Percentiles rank a stretch among this genome's conserved stretches.
Evolutionary conservation across 2,329 filamentous ascomycete species (phyloP).

Genomic region (Monascus ruber): DNA sequence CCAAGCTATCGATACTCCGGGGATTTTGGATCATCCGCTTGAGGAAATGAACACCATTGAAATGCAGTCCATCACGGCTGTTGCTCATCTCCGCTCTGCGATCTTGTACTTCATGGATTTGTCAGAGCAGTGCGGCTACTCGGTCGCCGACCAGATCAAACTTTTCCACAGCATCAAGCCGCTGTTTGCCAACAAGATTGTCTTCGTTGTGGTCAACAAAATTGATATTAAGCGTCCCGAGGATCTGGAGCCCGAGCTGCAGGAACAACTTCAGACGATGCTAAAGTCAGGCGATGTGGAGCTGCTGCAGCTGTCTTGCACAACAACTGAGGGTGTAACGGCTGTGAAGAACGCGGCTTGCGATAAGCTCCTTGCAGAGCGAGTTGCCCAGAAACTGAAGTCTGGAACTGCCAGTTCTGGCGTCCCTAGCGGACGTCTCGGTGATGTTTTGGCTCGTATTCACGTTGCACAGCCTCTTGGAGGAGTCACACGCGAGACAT

Average conservation of each 20-base stretch:
- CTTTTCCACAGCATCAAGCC: constrained; percentile 96
- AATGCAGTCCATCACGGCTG: constrained; percentile 97
- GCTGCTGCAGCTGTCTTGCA: constrained; percentile 85
- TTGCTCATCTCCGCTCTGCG: constrained; percentile 88
- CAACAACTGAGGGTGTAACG: constrained; percentile 87
- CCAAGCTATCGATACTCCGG: constrained; percentile 95
- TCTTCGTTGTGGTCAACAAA: constrained; percentile 97
- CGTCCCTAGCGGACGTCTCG: constrained; percentile 66
- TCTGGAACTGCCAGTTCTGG: constrained; percentile 69
- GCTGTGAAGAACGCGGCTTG: constrained; percentile 91
- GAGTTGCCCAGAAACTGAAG: constrained; percentile 93
- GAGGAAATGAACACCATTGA: constrained; percentile 99
- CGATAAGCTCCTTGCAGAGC: constrained; percentile 81
- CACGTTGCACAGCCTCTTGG: constrained; percentile 92
- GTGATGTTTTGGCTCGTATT: constrained; percentile 84
- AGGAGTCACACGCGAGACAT: constrained; percentile 65
- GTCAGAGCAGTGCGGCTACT: constrained; percentile 93
- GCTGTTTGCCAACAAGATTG: constrained; percentile 91
- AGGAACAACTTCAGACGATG: constrained; percentile 66
- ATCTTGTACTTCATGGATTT: constrained; percentile 98
- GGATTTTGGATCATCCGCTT: constrained; percentile 91
- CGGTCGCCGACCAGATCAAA: constrained; percentile 81
- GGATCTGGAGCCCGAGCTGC: constrained; percentile 68
- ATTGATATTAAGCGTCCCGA: constrained; percentile 84
- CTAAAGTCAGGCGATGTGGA: constrained; percentile 84